A percentile compares a stretch with the other conserved stretches of the same genome.
Conservation (phyloP, 2,329 filamentous ascomycete species). For the Amauroascus verrucosus region DNA sequence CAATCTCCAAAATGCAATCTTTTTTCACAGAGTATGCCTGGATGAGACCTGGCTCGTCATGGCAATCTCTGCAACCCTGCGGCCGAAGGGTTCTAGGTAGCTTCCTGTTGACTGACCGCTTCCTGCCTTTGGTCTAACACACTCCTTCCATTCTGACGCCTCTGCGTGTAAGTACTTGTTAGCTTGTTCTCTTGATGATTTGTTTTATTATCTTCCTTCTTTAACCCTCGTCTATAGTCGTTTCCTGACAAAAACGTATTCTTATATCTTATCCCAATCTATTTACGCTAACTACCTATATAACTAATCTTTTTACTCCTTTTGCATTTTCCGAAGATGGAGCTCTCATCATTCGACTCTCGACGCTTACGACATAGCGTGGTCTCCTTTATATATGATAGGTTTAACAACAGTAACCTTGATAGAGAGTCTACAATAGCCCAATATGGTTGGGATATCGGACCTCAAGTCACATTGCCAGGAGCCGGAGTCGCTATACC, state of each 20-base stretch:
- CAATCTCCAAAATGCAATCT: no score
- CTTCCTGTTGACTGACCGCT: not conserved
- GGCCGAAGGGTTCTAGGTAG: no score
- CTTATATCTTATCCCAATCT: not conserved
- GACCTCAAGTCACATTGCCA: not conserved
- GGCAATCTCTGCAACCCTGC: no score
- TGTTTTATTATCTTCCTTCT: not conserved
- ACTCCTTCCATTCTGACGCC: not conserved
- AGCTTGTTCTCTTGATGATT: not conserved
- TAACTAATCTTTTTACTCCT: not conserved
- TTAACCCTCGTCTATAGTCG: not conserved
- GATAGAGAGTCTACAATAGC: not conserved
- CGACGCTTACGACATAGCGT: not conserved
- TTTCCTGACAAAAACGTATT: not conserved
- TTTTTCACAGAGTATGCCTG: no score
- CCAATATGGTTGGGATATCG: not conserved
- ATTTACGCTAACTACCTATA: not conserved
- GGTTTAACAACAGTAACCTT: not conserved
- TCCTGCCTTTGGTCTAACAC: not conserved
- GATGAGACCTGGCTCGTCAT: no score
- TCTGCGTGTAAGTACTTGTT: not conserved
- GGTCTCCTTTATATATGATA: no score
- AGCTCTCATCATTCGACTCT: not conserved
- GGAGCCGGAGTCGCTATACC: not conserved
- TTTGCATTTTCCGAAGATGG: not conserved